Conservation (phyloP, 169 alveolate genomes). For the Plasmodium inui region DNA sequence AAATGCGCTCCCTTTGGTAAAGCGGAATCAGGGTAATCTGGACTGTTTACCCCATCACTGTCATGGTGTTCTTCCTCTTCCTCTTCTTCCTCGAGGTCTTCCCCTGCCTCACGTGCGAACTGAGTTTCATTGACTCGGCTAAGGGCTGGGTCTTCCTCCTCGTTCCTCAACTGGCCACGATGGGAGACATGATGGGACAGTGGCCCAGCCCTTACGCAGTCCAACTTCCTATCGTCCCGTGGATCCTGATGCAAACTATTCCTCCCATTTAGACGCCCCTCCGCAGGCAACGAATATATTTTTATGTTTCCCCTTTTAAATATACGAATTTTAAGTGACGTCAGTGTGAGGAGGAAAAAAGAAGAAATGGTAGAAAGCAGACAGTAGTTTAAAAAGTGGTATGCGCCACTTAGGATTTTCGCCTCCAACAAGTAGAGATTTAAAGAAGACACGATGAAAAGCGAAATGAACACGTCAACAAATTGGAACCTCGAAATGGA, state of each 20-base stretch:
- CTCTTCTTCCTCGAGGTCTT: not conserved
- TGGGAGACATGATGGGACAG: no score
- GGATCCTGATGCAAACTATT: not conserved
- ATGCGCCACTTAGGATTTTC: conserved; percentile 42
- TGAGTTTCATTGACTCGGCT: not conserved
- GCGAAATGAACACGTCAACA: conserved; percentile 67
- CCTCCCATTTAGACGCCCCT: not conserved
- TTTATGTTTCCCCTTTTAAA: conserved; percentile 52
- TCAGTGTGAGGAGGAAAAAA: conserved; percentile 23
- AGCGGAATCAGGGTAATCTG: not conserved
- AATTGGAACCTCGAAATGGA: conserved; percentile 63
- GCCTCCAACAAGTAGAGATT: conserved; percentile 57
- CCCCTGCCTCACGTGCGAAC: not conserved
- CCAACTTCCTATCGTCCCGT: not conserved
- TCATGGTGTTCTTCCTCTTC: not conserved
- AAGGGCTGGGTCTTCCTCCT: not conserved
- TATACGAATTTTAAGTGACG: conserved; percentile 34
- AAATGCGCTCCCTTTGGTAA: not conserved
- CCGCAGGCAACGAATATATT: conserved; percentile 3
- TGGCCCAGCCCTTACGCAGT: not conserved
- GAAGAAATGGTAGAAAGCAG: conserved; percentile 53
- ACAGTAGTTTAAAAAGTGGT: conserved; percentile 58
- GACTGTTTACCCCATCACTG: not conserved
- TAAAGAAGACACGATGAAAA: conserved; percentile 59
- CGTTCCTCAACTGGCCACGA: not conserved